These are phyloP conservation scores for Turnera subulata DNA, from an alignment of 345 rosid species.

Conservation along the genomic window DNA sequence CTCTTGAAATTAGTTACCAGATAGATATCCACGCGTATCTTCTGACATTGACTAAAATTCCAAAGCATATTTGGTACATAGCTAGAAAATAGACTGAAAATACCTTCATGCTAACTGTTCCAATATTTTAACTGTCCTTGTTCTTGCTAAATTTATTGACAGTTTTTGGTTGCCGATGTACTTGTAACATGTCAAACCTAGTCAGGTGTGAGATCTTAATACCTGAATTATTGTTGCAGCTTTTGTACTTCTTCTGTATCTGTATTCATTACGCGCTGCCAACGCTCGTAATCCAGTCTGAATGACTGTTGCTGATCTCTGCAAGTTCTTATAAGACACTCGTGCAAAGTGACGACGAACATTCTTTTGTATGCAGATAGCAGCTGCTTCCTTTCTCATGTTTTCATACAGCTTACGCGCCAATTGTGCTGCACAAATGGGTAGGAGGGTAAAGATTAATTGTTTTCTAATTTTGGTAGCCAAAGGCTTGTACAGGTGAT, in stretches of 20 bases:
- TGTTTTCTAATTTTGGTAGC: slow-evolving; percentile 1
- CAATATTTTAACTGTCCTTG: too few species aligned
- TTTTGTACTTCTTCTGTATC: slow-evolving; percentile 51
- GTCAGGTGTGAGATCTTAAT: background rate
- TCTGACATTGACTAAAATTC: too few species aligned
- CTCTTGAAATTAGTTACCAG: too few species aligned
- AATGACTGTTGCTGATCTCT: slow-evolving; percentile 40
- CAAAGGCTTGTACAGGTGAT: background rate
- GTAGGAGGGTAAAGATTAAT: background rate
- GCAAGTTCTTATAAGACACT: slow-evolving; percentile 35
- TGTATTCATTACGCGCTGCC: slow-evolving; percentile 49
- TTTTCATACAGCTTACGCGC: slow-evolving; percentile 53
- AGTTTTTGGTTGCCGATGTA: too few species aligned
- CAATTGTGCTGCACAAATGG: slow-evolving; percentile 38
- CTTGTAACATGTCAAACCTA: too few species aligned
- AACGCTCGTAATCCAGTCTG: slow-evolving; percentile 59
- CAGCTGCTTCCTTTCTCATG: slow-evolving; percentile 54
- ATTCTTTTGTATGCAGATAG: slow-evolving; percentile 43
- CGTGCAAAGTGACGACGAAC: slow-evolving; percentile 41
- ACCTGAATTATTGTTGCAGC: slow-evolving; percentile 62
- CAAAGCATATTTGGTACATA: too few species aligned
- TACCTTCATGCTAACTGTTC: too few species aligned
- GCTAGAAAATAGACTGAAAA: too few species aligned
- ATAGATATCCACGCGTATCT: too few species aligned
- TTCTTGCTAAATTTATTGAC: background rate